Evolutionary conservation across 176 grass and related monocot genomes (phyloP).

Genomic region (Puccinellia tenuiflora): DNA sequence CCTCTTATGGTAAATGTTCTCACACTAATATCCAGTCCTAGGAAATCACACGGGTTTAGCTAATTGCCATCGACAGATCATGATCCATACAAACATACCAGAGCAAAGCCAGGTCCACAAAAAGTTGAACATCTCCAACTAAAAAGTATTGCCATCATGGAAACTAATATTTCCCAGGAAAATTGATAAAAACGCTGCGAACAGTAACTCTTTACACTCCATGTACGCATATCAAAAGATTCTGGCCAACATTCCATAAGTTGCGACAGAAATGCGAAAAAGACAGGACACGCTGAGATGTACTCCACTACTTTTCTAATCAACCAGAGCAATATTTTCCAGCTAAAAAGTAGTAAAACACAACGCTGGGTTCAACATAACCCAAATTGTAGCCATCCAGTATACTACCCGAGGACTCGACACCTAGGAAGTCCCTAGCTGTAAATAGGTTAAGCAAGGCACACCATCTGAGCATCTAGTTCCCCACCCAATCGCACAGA

Average conservation of each 20-base stretch:
- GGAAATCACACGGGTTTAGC: background rate
- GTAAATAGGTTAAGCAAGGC: background rate
- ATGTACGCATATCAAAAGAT: background rate
- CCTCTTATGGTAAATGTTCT: background rate
- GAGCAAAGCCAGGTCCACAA: background rate
- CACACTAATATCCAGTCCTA: background rate
- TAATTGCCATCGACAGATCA: background rate
- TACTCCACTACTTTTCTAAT: background rate
- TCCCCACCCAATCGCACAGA: background rate
- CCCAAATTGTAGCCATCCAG: background rate
- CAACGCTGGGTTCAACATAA: background rate
- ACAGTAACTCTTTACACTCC: background rate
- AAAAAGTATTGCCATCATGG: background rate
- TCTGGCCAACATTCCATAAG: background rate
- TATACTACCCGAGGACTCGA: background rate
- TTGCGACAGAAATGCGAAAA: background rate
- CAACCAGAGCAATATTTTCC: background rate
- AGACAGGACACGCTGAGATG: background rate
- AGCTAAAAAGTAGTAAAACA: background rate
- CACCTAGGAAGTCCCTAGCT: background rate
- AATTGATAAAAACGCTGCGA: background rate
- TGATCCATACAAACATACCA: background rate
- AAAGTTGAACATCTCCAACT: background rate
- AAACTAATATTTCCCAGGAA: background rate
- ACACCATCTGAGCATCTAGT: background rate